These are phyloP conservation scores for Teunomyces tritomae DNA, from an alignment of 805 yeast genomes.

Conservation along the genomic window DNA sequence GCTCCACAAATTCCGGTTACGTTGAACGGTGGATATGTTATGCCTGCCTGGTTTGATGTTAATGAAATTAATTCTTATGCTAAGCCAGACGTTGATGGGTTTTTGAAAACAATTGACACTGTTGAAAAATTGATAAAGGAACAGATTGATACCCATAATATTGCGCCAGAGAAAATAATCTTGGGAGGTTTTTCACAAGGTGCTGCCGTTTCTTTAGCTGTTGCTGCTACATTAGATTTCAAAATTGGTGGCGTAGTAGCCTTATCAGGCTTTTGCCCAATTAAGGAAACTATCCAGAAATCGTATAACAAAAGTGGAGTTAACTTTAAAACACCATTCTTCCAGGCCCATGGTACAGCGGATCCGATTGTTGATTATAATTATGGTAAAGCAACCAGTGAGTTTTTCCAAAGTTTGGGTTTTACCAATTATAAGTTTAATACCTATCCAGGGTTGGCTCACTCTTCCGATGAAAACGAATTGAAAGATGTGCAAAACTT, in stretches of 20 bases:
- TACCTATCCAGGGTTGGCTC: constrained; percentile 62
- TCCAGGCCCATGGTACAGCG: constrained; percentile 82
- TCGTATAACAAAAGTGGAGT: constrained; percentile 19
- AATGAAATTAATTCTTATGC: constrained; percentile 45
- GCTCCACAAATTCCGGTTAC: constrained; percentile 78
- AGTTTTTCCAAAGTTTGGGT: constrained; percentile 50
- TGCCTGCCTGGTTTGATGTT: constrained; percentile 91
- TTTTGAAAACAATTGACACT: constrained; percentile 45
- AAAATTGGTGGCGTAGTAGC: constrained; percentile 78
- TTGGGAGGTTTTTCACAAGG: constrained; percentile 97
- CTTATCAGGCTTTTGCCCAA: constrained; percentile 71
- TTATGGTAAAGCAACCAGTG: constrained; percentile 39
- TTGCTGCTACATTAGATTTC: constrained; percentile 49
- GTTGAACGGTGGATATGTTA: constrained; percentile 58
- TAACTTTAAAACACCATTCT: constrained; percentile 69
- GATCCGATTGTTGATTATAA: constrained; percentile 62
- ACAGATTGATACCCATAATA: constrained; percentile 48
- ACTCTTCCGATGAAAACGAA: constrained; percentile 67
- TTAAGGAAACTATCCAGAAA: constrained; percentile 17
- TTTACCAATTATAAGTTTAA: constrained; percentile 40
- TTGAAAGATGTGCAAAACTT: constrained; percentile 48
- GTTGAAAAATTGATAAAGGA: constrained; percentile 49
- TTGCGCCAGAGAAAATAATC: constrained; percentile 66
- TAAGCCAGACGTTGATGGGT: constrained; percentile 54
- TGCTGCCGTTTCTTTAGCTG: constrained; percentile 71